Evolutionary conservation across 768 basidiomycete genomes (phyloP), one percentile per base, ranked within the genome.

Genomic region (Lactarius quietus): DNA sequence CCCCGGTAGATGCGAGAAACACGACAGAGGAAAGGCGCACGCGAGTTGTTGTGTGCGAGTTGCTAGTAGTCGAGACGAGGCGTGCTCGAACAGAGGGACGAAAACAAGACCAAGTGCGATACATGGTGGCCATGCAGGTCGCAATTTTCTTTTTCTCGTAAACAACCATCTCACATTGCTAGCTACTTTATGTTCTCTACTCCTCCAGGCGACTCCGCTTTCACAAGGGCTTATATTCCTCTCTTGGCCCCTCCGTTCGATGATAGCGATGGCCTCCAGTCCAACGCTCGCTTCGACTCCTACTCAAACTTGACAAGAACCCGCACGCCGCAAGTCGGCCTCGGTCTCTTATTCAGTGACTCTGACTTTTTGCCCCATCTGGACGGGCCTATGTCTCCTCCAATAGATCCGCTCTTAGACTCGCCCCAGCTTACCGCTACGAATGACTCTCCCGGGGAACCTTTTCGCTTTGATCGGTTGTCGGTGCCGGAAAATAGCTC

Each of bases 1-100:
- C 73, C 0, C 79, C 79, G 36, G 81, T 73, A 14, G 79, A 77
- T 2, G 79, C 73, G 14, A 78, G 29, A 58, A 77, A 60, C n/a
- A 78, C 65, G 6, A 72, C 66, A 48, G 65, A 57, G 35, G 68
- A 65, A 43, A 54, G 61, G 56, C 64, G 64, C 26, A 57, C 48
- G 20, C 62, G 60, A 35, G 59, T 41, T 23, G 23, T 43, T 39
- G 60, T 35, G 26, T 39, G 35, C 6, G 63, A 51, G 17, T 3
- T 56, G 29, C 53, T 18, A 6, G 58, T n/a, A 17, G 64, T 65
- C 28, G 64, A 65, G 64, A 57, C 6, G 9, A 39, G 36, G 60
- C 55, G 64, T 61, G 60, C n/a, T 18, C 29, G 54, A 14, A 61
- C 54, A 28, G 54, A 53, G 48, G 38, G 38, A 17, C 38, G 38